Base-by-base conservation (phyloP, 257 asterid genomes). In the Solanum infundibuliforme region DNA sequence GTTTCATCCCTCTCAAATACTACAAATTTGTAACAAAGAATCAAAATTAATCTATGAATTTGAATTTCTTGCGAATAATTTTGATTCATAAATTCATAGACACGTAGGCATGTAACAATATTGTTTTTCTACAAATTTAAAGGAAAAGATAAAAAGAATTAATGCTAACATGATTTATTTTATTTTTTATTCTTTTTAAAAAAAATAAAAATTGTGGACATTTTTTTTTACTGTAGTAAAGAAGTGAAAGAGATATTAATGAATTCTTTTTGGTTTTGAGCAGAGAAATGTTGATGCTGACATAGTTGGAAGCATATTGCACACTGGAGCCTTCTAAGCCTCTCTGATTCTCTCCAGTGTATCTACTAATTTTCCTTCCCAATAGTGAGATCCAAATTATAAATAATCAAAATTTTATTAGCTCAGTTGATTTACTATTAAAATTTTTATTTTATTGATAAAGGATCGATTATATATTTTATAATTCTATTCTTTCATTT, bases 311-410 rank as follows among this genome's bases (percentile, higher is more conserved):
- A 81, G 85, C 85, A 81, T 81, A 3, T 29, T 81, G 85, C 60
- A 66, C 7, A 8, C 29, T 29, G 29, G 29, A 29, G 29, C 29
- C 29, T 29, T 31, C 60, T 38, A 85, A 43, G 8, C 81, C 23
- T 62, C 65, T 38, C 81, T 65, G 55, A 65, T 77, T 20, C 16
- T 79, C 69, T 43, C 38, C 60, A 34, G 69, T 6, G 35, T 66
- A 66, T 68, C 34, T 77, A 20, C 25, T 39, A 52, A 58, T 41
- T 84, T 90, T n/a, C 89, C 86, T 85, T 84, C 83, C 84, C 90
- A 85, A 31, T 79, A 85, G 55, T 69, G 38, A 43, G 14, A 79
- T 0, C 7, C 1, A 77, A 39, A 12, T 39, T 75, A 8, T 31
- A 72, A 4, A 7, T 12, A 69, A 18, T 7, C 10, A 4, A 10